These are phyloP conservation scores for Brettanomyces bruxellensis DNA, from an alignment of 805 yeast species.

Conservation along the genomic window DNA sequence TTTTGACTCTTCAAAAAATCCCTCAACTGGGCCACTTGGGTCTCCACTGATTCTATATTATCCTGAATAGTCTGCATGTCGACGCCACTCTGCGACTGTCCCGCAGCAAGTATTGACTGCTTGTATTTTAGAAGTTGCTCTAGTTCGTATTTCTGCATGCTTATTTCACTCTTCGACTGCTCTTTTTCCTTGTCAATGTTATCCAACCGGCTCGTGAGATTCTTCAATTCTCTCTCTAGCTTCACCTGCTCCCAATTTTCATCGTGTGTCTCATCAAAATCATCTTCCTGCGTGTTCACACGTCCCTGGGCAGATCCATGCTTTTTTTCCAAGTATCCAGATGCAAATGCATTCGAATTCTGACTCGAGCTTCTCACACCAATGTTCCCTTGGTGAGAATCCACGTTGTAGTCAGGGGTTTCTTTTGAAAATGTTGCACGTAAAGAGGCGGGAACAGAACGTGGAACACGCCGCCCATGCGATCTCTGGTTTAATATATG, in stretches of 20 bases:
- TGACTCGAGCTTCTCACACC: constrained; percentile 8
- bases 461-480: constrained; percentile 74
- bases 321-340: constrained; percentile 34
- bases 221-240: constrained; percentile 66
- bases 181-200: constrained; percentile 45
- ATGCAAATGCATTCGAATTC: constrained; percentile 34
- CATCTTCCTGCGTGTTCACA: constrained; percentile 32
- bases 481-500: constrained; percentile 85
- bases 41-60: constrained; percentile 63
- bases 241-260: constrained; percentile 92
- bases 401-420: constrained; percentile 61
- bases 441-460: constrained; percentile 88
- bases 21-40: constrained; percentile 67
- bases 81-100: constrained; percentile 18
- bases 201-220: constrained; percentile 57
- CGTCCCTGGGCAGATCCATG: background rate
- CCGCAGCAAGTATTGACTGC: constrained; percentile 42
- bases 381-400: constrained; percentile 41
- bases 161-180: constrained; percentile 19
- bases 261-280: constrained; percentile 63
- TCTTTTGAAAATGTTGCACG: constrained; percentile 89
- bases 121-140: constrained; percentile 79
- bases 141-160: constrained; percentile 48
- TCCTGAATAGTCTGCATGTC: constrained; percentile 44
- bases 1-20: constrained; percentile 56